A percentile compares a stretch with the other conserved stretches of the same genome.
These are phyloP conservation scores for Talaromyces thailandensis DNA, from an alignment of 495 filamentous ascomycete genomes.

Conservation along the genomic window DNA sequence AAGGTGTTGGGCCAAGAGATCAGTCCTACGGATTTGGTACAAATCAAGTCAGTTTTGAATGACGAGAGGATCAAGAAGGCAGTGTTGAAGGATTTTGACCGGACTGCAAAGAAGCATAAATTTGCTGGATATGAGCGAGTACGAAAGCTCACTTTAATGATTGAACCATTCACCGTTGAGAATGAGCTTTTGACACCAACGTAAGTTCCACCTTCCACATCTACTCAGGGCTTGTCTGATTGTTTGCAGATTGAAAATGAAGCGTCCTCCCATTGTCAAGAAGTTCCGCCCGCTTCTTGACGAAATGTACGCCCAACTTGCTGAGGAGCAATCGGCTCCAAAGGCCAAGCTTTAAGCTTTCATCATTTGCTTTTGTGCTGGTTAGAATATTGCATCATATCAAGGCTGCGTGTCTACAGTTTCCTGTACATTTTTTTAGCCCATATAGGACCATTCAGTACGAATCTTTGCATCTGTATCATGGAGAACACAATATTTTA, in stretches of 20 bases:
- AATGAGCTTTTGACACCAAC: constrained; percentile 94
- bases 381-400: neutral
- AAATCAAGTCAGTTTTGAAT: constrained; percentile 53
- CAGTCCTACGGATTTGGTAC: constrained; percentile 49
- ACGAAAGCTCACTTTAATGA: constrained; percentile 58
- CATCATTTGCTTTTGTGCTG: neutral
- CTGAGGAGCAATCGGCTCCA: constrained; percentile 43
- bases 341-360: constrained; percentile 38
- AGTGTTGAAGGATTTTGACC: constrained; percentile 71
- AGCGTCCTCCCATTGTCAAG: constrained; percentile 80
- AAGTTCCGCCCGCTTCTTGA: constrained; percentile 67
- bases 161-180: constrained; percentile 91
- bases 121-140: constrained; percentile 87
- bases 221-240: constrained; percentile 22
- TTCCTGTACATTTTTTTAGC: neutral
- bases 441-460: neutral
- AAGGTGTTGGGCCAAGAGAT: constrained; percentile 64
- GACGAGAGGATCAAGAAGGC: constrained; percentile 64
- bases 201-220: constrained; percentile 46
- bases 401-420: neutral
- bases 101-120: constrained; percentile 72
- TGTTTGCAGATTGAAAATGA: constrained; percentile 71
- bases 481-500: neutral
- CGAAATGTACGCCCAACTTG: constrained; percentile 67
- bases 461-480: neutral